Base-by-base conservation (phyloP, 225 moss, liverwort and hornwort species). In the Polytrichum formosum region DNA sequence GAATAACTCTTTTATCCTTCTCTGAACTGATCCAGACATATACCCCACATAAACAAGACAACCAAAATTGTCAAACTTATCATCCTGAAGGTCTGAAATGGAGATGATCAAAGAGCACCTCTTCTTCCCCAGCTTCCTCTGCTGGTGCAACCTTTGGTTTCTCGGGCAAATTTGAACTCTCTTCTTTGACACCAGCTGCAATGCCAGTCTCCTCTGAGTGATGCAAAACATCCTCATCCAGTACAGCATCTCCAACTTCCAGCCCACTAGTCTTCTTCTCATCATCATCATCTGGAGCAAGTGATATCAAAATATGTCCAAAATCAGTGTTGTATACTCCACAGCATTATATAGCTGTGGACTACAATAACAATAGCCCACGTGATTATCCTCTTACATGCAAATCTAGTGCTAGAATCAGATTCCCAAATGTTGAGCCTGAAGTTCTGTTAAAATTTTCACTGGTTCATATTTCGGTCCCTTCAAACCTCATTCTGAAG, bases 101-200 rank as follows among this genome's bases (percentile, higher is more conserved):
- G 46, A 46, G 46, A 46, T 46, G 46, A 46, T 46, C 46, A 46
- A 13, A 46, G 46, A 46, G 46, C 2, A 84, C 85, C 79, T 82
- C 82, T 67, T 85, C 82, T 73, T 82, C 82, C 28, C 84, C 88
- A 27, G 78, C 80, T 71, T 86, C 86, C 73, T 86, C 86, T 62
- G 80, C 67, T 62, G 78, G 58, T 30, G 80, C 66, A 71, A 69
- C 67, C 71, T 80, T 80, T 37, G 72, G 55, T 79, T 79, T 79
- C 62, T 84, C 85, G n/a, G 75, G 83, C 35, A 62, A 58, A 72
- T 72, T 54, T 60, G 65, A 74, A 73, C 71, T 74, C 70, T 81
- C 89, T 56, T 85, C 80, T 81, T 75, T 65, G 68, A 76, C 81
- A 70, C 70, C 74, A 77, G 70, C 79, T 70, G 71, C 77, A 78